phyloP scores from a whole-genome alignment of 495 filamentous ascomycete species.

The Penicillium daleae region DNA sequence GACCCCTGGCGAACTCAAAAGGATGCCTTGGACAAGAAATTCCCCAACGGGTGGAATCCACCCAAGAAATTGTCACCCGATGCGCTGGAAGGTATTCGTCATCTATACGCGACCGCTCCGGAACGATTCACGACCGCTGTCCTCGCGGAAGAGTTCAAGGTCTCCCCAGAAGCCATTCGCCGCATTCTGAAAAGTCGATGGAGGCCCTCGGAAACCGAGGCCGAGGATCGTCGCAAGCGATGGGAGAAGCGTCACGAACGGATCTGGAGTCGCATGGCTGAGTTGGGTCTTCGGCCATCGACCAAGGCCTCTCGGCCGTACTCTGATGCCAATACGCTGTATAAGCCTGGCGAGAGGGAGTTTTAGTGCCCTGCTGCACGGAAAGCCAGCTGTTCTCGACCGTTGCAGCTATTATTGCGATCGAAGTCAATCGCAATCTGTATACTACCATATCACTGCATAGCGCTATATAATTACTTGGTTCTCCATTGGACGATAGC shows the following conservation, averaged over 20 bases:
- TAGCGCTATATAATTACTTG: neutral
- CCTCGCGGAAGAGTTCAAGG: slow-evolving; percentile 77
- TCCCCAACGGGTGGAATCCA: slow-evolving; percentile 76
- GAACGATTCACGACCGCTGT: slow-evolving; percentile 72
- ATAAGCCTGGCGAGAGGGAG: slow-evolving; percentile 25
- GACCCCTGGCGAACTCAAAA: slow-evolving; percentile 77
- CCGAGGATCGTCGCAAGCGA: slow-evolving; percentile 60
- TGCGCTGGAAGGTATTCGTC: slow-evolving; percentile 82
- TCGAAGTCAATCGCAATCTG: neutral
- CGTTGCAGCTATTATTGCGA: neutral
- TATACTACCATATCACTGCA: neutral
- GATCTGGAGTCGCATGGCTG: slow-evolving; percentile 76
- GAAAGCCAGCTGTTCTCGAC: neutral
- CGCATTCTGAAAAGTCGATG: slow-evolving; percentile 86
- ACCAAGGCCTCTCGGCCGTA: slow-evolving; percentile 29
- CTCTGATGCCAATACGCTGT: slow-evolving; percentile 34
- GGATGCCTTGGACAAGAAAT: slow-evolving; percentile 68
- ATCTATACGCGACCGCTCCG: slow-evolving; percentile 74
- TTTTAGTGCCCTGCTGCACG: neutral
- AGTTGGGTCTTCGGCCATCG: slow-evolving; percentile 65
- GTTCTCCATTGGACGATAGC: neutral
- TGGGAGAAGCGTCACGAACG: slow-evolving; percentile 80
- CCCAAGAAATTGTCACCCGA: slow-evolving; percentile 88
- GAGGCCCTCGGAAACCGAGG: slow-evolving; percentile 66
- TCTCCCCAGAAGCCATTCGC: slow-evolving; percentile 84